Evolutionary conservation across 75 land plant genomes (phyloP), one percentile per base, ranked within the genome.

Genomic region (Cupressus sempervirens): DNA sequence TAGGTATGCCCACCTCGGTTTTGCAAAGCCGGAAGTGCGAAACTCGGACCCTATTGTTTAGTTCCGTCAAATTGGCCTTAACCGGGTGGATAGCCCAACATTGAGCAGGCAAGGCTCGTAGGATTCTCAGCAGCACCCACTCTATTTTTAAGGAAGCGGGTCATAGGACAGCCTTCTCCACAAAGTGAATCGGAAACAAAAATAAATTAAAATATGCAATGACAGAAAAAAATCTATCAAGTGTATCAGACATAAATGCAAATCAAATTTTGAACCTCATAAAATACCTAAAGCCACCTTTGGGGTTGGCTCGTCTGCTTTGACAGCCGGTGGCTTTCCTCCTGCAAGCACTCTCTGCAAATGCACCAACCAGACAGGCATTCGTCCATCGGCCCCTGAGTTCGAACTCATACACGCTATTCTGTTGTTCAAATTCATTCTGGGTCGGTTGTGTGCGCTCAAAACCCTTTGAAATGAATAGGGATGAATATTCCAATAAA

Each of bases 231-330:
- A 6, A 7, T 20, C n/a, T 3, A 62, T 1, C 7, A 23, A 62
- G 23, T 1, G 4, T 62, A 20, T 20, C n/a, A 62, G 67, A 6
- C n/a, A 62, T 23, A 62, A 4, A 58, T 62, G 16, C 40, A 77
- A 41, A 23, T 43, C 43, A 26, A 16, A 20, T 8, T 15, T 26
- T 11, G 26, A 77, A 77, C 48, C 45, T 43, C 9, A 77, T 26
- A 77, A 77, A 77, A 77, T 77, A 77, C 81, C 81, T 77, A 43
- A 43, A 77, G 81, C 26, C 45, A 77, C 81, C 81, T 77, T 77
- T 43, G 81, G 81, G 12, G 45, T 77, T 77, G 81, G 30, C 81
- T 77, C 81, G 26, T 77, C 43, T 26, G 48, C 81, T 18, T 38
- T 8, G 29, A 41, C 30, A 43, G 50, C 81, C 26, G 41, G 48